phyloP scores from a whole-genome alignment of 345 rosid genomes.

The Firmiana major region DNA sequence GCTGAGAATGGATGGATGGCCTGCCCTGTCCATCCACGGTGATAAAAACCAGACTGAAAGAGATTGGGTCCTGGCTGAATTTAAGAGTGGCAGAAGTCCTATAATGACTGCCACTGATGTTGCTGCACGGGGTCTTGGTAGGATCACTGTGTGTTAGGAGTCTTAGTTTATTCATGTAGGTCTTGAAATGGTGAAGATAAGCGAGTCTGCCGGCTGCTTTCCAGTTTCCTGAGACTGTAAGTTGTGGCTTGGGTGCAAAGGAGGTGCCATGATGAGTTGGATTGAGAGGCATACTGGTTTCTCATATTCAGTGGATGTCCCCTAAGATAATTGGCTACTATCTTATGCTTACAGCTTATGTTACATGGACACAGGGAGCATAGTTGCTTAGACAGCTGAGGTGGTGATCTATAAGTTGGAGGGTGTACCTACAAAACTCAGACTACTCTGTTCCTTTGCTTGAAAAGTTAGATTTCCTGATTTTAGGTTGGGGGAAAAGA shows the following conservation, averaged over 20 bases:
- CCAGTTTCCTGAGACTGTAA: conserved; percentile 64
- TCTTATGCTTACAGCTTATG: conserved; percentile 33
- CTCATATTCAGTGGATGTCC: conserved; percentile 22
- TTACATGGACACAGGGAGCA: conserved; percentile 39
- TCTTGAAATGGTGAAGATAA: conserved; percentile 41
- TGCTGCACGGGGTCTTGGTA: conserved; percentile 99
- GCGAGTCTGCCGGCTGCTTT: conserved; percentile 93
- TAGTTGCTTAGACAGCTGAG: conserved; percentile 10
- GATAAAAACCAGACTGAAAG: conserved; percentile 94
- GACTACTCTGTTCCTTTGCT: conserved; percentile 11
- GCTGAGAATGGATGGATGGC: conserved; percentile 99
- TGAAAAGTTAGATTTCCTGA: neutral
- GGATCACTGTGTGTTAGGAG: conserved; percentile 70
- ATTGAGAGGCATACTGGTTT: conserved; percentile 32
- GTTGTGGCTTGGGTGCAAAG: conserved; percentile 57
- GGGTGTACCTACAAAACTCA: neutral
- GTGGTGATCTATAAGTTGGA: conserved; percentile 7
- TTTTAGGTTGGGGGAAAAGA: neutral
- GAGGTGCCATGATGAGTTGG: conserved; percentile 30
- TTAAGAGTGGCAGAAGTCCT: conserved; percentile 88
- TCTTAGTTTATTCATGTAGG: conserved; percentile 39
- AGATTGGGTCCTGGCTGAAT: conserved; percentile 94
- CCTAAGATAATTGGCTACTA: conserved; percentile 15
- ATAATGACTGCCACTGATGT: conserved; percentile 98
- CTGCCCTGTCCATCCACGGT: conserved; percentile 95